Evolutionary conservation across 2,329 filamentous ascomycete species (phyloP), one percentile per base, ranked within the genome.

Genomic region (Xylariaceae sp.): DNA sequence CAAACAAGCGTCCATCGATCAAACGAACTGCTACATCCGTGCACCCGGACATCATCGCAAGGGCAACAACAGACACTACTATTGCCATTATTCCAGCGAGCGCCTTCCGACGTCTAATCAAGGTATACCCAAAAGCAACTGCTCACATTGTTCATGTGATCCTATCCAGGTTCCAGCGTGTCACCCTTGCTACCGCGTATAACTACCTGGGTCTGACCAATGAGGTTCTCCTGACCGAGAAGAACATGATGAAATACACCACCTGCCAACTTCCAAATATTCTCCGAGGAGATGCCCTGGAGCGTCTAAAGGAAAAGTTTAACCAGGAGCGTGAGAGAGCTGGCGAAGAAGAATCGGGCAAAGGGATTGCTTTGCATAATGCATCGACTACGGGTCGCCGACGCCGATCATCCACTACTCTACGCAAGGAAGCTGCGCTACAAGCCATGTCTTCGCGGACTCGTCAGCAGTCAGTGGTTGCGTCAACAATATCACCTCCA

Each of bases 141-240:
- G 86, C 93, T 2, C 94, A 98, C 61, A 97, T 98, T 53, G 90
- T 98, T 5, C 93, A 98, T 62, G 92, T 98, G 37, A 98, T 98
- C 50, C 70, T 98, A 23, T 96, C 94, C 3, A 81, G 94, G 39
- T 84, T 98, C 41, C 92, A 98, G 63, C 77, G 94, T 55, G 94
- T 98, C 3, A 98, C 93, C 0, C 80, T 98, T 42, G 87, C 91
- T 0, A 97, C 94, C 10, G 93, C 90, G 0, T 93, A 96, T 72
- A 88, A 88, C 43, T 98, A 98, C 59, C 80, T 98, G 14, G 93
- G 94, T 1, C 68, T 98, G 34, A 95, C 89, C 0, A 88, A 84
- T 32, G 93, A 98, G 60, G 92, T 98, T 1, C 67, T 98, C 11
- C 86, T 90, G 39, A 96, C 91, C 1, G 93, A 98, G 63, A 88